phyloP scores from a whole-genome alignment of 83 land plant genomes.

The Isoetes engelmannii region DNA sequence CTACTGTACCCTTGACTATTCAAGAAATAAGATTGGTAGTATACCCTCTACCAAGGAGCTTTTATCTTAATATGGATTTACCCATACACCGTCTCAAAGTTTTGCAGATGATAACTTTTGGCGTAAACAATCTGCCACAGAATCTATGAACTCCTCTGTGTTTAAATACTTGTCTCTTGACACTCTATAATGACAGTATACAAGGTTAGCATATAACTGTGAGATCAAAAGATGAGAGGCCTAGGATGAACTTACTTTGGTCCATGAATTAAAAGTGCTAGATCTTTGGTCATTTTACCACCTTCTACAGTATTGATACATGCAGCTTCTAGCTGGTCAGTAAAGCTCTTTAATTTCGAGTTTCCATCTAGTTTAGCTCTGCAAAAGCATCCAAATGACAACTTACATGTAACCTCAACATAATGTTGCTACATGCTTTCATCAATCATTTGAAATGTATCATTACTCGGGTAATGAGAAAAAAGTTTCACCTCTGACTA shows the following conservation, averaged over 20 bases:
- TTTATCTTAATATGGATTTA: background rate
- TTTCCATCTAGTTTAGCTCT: constrained; percentile 76
- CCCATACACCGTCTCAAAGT: background rate
- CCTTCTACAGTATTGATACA: constrained; percentile 83
- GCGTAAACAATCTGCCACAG: constrained; percentile 42
- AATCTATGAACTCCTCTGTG: constrained; percentile 89
- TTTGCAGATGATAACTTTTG: background rate
- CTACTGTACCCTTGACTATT: too few species aligned
- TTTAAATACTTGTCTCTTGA: constrained; percentile 52
- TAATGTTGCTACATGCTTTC: background rate
- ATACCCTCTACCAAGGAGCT: too few species aligned
- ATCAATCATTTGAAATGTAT: background rate
- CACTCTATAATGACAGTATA: constrained; percentile 33
- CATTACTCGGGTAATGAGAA: background rate
- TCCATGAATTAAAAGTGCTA: constrained; percentile 75
- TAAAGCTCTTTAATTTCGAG: constrained; percentile 51
- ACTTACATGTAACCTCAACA: background rate
- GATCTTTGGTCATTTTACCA: constrained; percentile 97
- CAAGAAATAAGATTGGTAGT: too few species aligned
- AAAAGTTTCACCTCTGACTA: constrained; percentile 52
- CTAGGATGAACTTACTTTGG: constrained; percentile 46
- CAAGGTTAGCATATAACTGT: background rate
- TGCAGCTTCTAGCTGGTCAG: constrained; percentile 63
- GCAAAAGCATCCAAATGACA: constrained; percentile 8
- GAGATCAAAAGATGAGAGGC: background rate